These are phyloP conservation scores for Rhynchosporium agropyri DNA, from an alignment of 2,329 filamentous ascomycete species.

Conservation along the genomic window DNA sequence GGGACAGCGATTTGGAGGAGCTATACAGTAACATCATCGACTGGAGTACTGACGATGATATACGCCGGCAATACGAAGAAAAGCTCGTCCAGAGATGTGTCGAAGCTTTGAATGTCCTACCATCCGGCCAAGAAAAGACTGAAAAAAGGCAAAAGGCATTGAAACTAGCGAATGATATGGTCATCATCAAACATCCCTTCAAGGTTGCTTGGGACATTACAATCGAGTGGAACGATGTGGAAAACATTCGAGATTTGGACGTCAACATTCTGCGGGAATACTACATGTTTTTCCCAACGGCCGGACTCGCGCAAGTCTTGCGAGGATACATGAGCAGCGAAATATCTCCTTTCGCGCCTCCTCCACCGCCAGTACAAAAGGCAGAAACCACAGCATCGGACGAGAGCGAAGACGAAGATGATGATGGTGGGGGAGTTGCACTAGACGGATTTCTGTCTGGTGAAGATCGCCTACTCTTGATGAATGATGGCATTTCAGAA, in stretches of 20 bases:
- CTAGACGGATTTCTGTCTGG: conserved; percentile 63
- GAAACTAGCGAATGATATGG: conserved; percentile 85
- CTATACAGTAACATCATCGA: conserved; percentile 84
- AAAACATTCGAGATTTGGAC: conserved; percentile 76
- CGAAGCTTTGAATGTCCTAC: conserved; percentile 72
- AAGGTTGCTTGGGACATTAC: conserved; percentile 88
- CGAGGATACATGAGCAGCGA: conserved; percentile 81
- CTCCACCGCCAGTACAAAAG: conserved; percentile 24
- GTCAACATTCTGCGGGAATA: conserved; percentile 77
- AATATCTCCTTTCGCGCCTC: conserved; percentile 71
- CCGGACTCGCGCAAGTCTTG: conserved; percentile 79
- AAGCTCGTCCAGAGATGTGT: conserved; percentile 82
- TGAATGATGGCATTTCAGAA: conserved; percentile 70
- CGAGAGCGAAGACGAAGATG: conserved; percentile 57
- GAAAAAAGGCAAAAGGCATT: conserved; percentile 72
- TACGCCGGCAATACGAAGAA: conserved; percentile 84
- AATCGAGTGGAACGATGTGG: conserved; percentile 84
- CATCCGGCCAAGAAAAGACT: conserved; percentile 64
- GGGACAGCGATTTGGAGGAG: conserved; percentile 73
- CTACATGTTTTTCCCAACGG: conserved; percentile 79
- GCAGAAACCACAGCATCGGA: conserved; percentile 47
- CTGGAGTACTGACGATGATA: conserved; percentile 85
- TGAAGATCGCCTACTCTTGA: conserved; percentile 79
- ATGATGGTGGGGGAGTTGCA: conserved; percentile 57
- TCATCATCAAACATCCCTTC: conserved; percentile 91